Evolutionary conservation across 2,329 filamentous ascomycete genomes (phyloP), one percentile per base, ranked within the genome.

Genomic region (Hypoxylon sp.): DNA sequence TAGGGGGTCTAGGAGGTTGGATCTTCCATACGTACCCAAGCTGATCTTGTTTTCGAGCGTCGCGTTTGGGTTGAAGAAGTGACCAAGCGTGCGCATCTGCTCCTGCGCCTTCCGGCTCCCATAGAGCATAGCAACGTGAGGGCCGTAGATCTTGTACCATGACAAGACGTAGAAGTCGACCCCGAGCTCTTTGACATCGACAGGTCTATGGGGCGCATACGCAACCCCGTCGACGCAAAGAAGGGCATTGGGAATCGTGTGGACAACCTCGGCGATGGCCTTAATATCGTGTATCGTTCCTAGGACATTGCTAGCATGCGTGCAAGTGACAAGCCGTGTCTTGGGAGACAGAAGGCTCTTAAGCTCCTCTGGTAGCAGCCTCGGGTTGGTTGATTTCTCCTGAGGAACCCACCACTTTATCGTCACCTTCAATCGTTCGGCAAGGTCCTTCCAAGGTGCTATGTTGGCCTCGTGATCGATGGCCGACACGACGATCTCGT

Each of bases 121-220:
- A 75, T 93, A 95, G 1, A 95, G 81, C 69, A 91, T 86, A 0
- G 91, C 85, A 1, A 94, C 84, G 72, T 94, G 92, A 0, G 92
- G 92, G 0, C 92, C 92, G 75, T 92, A 94, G 1, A 94, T 88
- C 77, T 95, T 95, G 80, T 94, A 94, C 92, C 92, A 94, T 0
- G 86, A 90, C 75, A 94, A 93, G n/a, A 85, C 81, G 77, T 94
- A 95, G 72, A 94, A 90, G 75, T 95, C 92, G 0, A 91, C 90
- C 0, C 86, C 91, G 0, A 93, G 82, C 0, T 81, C 87, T 69
- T 87, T 84, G 3, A 94, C 90, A 76, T 95, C 90, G 10, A 95
- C 80, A 6, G 82, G 82, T 3, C 91, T 84, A 77, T 95, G 92
- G 0, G 92, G 92, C 0, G 92, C 92, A 74, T 89, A 93, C 2